Evolutionary conservation across 441 rosid species (phyloP).

Genomic region (California macrophylla): DNA sequence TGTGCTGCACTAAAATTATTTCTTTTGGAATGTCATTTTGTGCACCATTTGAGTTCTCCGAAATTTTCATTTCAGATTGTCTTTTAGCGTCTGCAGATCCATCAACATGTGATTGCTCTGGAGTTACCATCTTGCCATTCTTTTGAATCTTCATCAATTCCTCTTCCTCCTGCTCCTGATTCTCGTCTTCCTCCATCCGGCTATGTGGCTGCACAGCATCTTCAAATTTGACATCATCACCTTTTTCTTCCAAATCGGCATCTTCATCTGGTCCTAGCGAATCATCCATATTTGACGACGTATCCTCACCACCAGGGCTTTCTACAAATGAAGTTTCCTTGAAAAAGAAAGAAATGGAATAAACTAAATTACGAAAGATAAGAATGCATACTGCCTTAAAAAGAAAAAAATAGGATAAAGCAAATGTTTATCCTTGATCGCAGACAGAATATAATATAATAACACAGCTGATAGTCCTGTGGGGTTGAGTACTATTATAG

Average conservation of each 20-base stretch:
- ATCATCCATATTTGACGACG: conserved; percentile 61
- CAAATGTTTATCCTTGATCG: background rate
- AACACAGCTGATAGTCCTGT: background rate
- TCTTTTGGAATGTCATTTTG: conserved; percentile 28
- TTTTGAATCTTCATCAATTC: conserved; percentile 30
- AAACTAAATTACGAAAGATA: background rate
- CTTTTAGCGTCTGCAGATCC: conserved; percentile 29
- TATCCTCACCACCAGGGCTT: conserved; percentile 59
- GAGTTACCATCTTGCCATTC: conserved; percentile 28
- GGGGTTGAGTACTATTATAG: background rate
- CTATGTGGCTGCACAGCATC: conserved; percentile 35
- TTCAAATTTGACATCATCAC: conserved; percentile 35
- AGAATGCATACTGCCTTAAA: background rate
- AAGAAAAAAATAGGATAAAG: background rate
- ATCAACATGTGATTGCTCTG: conserved; percentile 34
- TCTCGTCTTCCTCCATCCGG: conserved; percentile 30
- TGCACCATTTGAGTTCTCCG: conserved; percentile 28
- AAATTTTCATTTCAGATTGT: conserved; percentile 31
- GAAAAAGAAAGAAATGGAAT: conserved; percentile 8
- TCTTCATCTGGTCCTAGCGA: conserved; percentile 56
- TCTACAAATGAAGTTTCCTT: conserved; percentile 55
- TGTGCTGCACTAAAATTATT: conserved; percentile 25
- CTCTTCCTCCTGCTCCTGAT: conserved; percentile 39
- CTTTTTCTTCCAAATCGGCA: conserved; percentile 42
- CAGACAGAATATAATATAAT: background rate